Base-by-base conservation (phyloP, 805 yeast genomes). In the Starmerella bombi region DNA sequence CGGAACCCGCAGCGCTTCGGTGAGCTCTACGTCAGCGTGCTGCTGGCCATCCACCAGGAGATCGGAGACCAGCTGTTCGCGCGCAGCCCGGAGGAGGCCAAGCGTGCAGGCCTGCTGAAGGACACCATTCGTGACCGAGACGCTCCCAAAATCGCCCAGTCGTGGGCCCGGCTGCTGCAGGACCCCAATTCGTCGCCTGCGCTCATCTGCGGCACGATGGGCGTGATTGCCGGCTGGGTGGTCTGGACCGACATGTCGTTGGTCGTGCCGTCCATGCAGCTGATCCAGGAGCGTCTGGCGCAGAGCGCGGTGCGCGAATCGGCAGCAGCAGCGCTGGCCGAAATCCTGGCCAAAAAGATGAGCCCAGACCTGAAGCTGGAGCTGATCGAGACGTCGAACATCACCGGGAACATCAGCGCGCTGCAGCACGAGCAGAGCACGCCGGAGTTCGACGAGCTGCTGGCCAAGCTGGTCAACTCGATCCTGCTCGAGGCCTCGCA, bases 221-320 rank as follows among this genome's bases (percentile, higher is more conserved):
- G 67, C 38, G 75, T 75, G 41, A 73, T 91, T 41, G 96, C 96
- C 9, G 74, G 75, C 10, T 91, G 80, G 70, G 80, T 85, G 19
- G 77, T 86, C 19, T 91, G 99, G 98, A 83, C 86, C 58, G 93
- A 83, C 57, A 76, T 86, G 45, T 66, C 77, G 40, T 65, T 83
- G 50, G 74, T 88, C 40, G 68, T 85, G 23, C 74, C 73, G 37
- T 67, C 71, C 25, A 60, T 66, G 21, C 51, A 48, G 22, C 55
- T 71, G 28, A 69, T 84, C 35, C 77, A 74, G 53, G 71, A 69
- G 43, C 77, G 70, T 53, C 65, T 84, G 47, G 67, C 66, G 40
- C 60, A 58, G 43, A 59, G 60, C 4, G 36, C 33, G 6, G 52
- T 57, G 25, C 71, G 77, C 43, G 64, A 71, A 38, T 66, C 74